Evolutionary conservation across 2,329 filamentous ascomycete genomes (phyloP).

Genomic region (Neofusicoccum parvum): DNA sequence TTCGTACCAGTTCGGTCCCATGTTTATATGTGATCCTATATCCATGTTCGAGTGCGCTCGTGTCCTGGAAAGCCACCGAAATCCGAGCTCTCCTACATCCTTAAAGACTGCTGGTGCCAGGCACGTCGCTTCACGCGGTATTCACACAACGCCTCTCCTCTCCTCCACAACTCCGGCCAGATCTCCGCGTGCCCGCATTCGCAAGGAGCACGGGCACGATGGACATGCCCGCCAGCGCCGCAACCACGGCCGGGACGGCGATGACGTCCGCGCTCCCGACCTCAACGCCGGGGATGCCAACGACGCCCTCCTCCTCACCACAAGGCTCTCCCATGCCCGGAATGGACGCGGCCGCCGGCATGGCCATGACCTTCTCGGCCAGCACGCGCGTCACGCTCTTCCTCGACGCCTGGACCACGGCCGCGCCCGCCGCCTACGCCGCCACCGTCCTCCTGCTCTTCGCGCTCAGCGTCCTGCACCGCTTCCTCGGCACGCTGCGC

Average conservation of each 20-base stretch:
- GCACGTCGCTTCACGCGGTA: no score
- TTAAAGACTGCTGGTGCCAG: no score
- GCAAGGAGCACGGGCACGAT: not conserved
- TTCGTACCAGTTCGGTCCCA: not conserved
- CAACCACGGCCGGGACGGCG: not conserved
- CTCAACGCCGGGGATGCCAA: not conserved
- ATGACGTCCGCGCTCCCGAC: not conserved
- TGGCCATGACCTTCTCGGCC: conserved; percentile 33
- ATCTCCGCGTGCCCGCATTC: no score
- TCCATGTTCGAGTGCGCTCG: no score
- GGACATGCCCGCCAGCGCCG: not conserved
- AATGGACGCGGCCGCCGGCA: conserved; percentile 15
- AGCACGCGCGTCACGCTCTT: conserved; percentile 34
- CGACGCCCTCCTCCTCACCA: no score
- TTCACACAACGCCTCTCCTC: not conserved
- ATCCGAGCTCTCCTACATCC: no score
- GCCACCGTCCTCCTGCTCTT: conserved; percentile 34
- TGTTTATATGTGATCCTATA: no score
- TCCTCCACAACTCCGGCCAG: not conserved
- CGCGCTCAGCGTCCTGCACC: conserved; percentile 31
- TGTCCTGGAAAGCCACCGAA: no score
- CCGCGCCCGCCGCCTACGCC: conserved; percentile 30
- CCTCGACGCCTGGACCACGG: conserved; percentile 34
- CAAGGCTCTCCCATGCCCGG: no score
- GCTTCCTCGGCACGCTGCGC: conserved; percentile 34